A percentile compares a stretch with the other conserved stretches of the same genome.
phyloP scores from a whole-genome alignment of 2,329 filamentous ascomycete genomes.

The Proliferodiscus dingleyae region DNA sequence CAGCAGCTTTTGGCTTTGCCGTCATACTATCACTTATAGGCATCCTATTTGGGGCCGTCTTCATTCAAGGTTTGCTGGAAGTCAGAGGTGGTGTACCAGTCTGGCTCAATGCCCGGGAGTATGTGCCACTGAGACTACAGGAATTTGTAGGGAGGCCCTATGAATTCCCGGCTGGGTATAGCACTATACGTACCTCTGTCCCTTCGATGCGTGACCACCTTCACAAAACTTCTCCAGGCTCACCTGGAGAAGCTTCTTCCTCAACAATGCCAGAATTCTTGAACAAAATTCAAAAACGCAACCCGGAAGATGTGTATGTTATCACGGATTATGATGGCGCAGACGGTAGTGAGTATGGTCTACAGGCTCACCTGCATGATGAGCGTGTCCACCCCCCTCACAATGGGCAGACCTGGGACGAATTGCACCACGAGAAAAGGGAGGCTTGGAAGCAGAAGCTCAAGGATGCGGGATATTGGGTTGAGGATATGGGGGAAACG shows the following conservation, averaged over 20 bases:
- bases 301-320: constrained; percentile 12
- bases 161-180: constrained; percentile 18
- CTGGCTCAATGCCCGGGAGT: constrained; percentile 22
- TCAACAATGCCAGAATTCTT: constrained; percentile 13
- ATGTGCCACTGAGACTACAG: constrained; percentile 23
- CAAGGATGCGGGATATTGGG: constrained; percentile 31
- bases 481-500: constrained; percentile 27
- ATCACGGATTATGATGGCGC: constrained; percentile 2
- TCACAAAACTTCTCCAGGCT: constrained; percentile 6
- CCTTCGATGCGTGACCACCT: constrained; percentile 5
- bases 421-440: constrained; percentile 25
- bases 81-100: constrained; percentile 23
- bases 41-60: constrained; percentile 21
- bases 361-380: constrained; percentile 24
- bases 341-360: neutral
- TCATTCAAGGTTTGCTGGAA: constrained; percentile 29
- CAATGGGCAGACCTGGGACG: constrained; percentile 28
- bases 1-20: constrained; percentile 19
- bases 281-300: constrained; percentile 10
- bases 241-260: neutral
- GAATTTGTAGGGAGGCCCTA: constrained; percentile 26
- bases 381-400: constrained; percentile 19
- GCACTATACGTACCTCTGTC: constrained; percentile 1
- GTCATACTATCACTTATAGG: constrained; percentile 20
- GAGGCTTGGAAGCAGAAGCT: constrained; percentile 28